phyloP scores from a whole-genome alignment of 495 filamentous ascomycete genomes.

The Tuber indicum region DNA sequence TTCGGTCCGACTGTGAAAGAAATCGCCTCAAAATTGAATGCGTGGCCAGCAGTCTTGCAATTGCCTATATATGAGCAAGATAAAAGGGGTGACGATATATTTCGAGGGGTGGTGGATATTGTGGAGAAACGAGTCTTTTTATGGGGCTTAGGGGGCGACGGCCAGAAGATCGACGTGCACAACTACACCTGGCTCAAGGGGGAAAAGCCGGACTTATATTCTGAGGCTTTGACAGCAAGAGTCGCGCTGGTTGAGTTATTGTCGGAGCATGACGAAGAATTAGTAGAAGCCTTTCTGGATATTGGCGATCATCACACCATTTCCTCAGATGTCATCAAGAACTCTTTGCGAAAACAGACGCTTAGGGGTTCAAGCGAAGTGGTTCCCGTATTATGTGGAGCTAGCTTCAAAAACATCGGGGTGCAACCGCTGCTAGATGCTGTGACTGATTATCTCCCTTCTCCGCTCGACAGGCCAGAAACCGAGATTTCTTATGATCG shows the following conservation, averaged over 20 bases:
- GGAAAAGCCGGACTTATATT: slow-evolving; percentile 49
- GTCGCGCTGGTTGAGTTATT: slow-evolving; percentile 71
- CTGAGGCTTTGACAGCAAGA: slow-evolving; percentile 71
- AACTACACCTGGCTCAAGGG: slow-evolving; percentile 42
- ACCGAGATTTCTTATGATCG: slow-evolving; percentile 60
- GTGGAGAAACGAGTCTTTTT: slow-evolving; percentile 52
- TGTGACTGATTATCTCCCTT: slow-evolving; percentile 77
- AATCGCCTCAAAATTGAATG: slow-evolving; percentile 67
- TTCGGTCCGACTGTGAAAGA: slow-evolving; percentile 84
- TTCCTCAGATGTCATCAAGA: slow-evolving; percentile 57
- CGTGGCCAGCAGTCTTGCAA: slow-evolving; percentile 86
- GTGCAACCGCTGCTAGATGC: slow-evolving; percentile 90
- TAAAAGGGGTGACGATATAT: slow-evolving; percentile 53
- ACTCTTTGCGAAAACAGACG: slow-evolving; percentile 66
- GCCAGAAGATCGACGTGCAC: slow-evolving; percentile 48
- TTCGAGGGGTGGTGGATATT: slow-evolving; percentile 78
- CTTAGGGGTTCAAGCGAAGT: slow-evolving; percentile 57
- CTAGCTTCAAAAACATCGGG: slow-evolving; percentile 88
- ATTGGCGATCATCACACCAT: slow-evolving; percentile 63
- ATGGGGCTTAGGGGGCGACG: slow-evolving; percentile 60
- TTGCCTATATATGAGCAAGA: slow-evolving; percentile 76
- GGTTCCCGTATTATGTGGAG: slow-evolving; percentile 82
- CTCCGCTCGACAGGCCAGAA: slow-evolving; percentile 69
- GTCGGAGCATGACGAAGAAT: slow-evolving; percentile 75
- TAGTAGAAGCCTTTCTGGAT: slow-evolving; percentile 79